Conservation (phyloP, 768 basidiomycete genomes). For the Hypholoma sublateritium region DNA sequence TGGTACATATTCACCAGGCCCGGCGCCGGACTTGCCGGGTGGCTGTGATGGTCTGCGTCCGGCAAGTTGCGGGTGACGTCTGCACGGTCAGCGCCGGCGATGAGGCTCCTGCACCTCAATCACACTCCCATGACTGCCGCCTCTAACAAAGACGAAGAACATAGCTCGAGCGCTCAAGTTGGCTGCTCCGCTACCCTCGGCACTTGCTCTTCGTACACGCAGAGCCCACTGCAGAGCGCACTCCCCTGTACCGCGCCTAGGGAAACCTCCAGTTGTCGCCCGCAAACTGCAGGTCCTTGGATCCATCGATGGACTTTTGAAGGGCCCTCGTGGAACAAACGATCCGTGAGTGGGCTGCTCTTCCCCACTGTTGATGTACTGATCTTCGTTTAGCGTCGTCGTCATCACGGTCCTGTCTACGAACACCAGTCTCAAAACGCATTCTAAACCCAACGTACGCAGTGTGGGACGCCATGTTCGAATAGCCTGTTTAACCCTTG, state of each 20-base stretch:
- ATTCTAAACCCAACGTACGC: conserved; percentile 66
- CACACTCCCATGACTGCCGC: too few species aligned
- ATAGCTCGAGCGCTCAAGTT: conserved; percentile 58
- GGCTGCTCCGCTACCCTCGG: conserved; percentile 54
- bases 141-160: conserved; percentile 34
- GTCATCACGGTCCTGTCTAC: conserved; percentile 62
- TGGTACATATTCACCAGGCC: too few species aligned
- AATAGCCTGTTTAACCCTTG: conserved; percentile 82
- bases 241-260: conserved; percentile 43
- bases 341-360: conserved; percentile 63
- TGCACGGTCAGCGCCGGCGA: too few species aligned
- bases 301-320: conserved; percentile 60
- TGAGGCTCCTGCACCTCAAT: too few species aligned
- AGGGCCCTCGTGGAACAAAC: conserved; percentile 66
- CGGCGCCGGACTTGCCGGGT: too few species aligned
- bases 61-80: too few species aligned
- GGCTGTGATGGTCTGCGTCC: too few species aligned
- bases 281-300: conserved; percentile 68
- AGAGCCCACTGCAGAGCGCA: conserved; percentile 31
- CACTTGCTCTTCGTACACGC: conserved; percentile 35
- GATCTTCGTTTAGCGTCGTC: conserved; percentile 52
- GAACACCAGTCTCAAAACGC: conserved; percentile 77
- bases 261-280: conserved; percentile 66
- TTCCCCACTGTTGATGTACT: neutral
- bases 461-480: conserved; percentile 78